These are phyloP conservation scores for Tulasnella sp. DNA, from an alignment of 768 basidiomycete species.

Conservation along the genomic window DNA sequence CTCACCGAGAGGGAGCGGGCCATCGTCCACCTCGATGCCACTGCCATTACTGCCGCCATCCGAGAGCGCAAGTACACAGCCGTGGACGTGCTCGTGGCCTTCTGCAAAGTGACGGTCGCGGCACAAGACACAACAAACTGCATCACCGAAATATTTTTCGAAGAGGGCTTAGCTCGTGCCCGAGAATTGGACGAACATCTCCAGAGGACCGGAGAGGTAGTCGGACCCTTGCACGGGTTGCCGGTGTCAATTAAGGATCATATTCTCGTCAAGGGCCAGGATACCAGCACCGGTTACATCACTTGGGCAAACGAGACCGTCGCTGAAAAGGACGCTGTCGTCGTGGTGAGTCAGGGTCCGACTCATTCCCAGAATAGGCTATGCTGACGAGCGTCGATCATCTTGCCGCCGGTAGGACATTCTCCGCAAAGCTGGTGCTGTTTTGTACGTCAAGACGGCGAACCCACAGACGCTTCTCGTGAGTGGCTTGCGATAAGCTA, in stretches of 20 bases:
- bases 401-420: constrained; percentile 41
- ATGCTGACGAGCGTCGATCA: neutral
- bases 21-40: constrained; percentile 48
- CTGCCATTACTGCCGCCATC: constrained; percentile 43
- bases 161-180: constrained; percentile 49
- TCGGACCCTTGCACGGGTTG: constrained; percentile 38
- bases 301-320: constrained; percentile 49
- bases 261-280: constrained; percentile 51
- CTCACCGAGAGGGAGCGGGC: constrained; percentile 43
- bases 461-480: constrained; percentile 56
- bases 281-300: constrained; percentile 47
- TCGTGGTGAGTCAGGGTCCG: constrained; percentile 32
- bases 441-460: constrained; percentile 54
- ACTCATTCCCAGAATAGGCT: neutral
- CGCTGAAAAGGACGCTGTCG: constrained; percentile 42
- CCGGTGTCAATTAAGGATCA: constrained; percentile 48
- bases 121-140: constrained; percentile 45
- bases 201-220: constrained; percentile 47
- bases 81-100: constrained; percentile 48
- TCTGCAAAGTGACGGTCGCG: constrained; percentile 46
- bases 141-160: constrained; percentile 56
- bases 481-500: constrained; percentile 39
- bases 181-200: constrained; percentile 55
- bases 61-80: constrained; percentile 45
- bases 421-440: constrained; percentile 52